Base-by-base conservation (phyloP, 2,329 filamentous ascomycete genomes). In the Coniochaeta ligniaria region DNA sequence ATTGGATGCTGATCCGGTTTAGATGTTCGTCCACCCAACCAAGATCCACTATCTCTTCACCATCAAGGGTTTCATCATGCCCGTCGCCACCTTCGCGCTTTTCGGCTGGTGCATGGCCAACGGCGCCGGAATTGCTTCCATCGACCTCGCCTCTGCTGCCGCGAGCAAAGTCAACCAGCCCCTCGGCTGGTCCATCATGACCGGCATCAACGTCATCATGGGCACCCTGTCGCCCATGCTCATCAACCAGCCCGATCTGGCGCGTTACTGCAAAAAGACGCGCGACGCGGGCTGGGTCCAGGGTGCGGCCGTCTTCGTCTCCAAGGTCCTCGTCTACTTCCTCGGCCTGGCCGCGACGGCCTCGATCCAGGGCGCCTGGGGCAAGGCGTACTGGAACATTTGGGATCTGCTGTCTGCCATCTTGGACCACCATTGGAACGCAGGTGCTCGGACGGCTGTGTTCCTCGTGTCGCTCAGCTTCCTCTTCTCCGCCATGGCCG, bases 401-500 rank as follows among this genome's bases (percentile, higher is more conserved):
- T 74, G 73, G 66, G 72, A 74, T 45, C 63, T 75, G 7, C 66
- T 74, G 2, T 69, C 72, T 8, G 67, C 71, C 11, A 74, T 76
- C 16, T 64, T 76, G 7, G 73, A 75, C 41, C 70, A 72, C 59
- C 66, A 73, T 26, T 73, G 71, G 65, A 70, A 63, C 3, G 64
- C 71, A 1, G 68, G 64, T 2, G 66, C 67, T 2, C 65, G 73
- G 3, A 66, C 70, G 0, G 73, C 69, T 1, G 68, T 75, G 35
- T 74, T 74, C 59, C 71, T 76, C 20, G 71, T 59, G 14, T 36
- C 52, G 7, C 20, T 65, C 22, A 61, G 59, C 5, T 66, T 62
- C 50, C 69, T 71, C 5, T 70, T 77, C 11, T 74, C 74, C 17
- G 74, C 74, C 7, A 72, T 80, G 28, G 74, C 72, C 45, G 79